Evolutionary conservation across 2,329 filamentous ascomycete species (phyloP).

Genomic region (Penicillium sumatraense): DNA sequence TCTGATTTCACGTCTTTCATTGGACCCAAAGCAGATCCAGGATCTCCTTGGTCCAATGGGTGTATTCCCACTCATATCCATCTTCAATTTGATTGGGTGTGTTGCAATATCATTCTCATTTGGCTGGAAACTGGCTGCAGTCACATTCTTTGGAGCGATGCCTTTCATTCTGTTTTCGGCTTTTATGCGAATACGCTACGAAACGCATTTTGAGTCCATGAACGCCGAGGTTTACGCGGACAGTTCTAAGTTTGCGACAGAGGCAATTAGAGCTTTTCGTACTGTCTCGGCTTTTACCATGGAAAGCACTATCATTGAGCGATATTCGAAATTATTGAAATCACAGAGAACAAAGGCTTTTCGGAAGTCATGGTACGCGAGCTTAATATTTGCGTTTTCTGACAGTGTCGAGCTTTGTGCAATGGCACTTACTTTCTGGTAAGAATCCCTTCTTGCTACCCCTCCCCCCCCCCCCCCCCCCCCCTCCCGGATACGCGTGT

Average conservation of each 20-base stretch:
- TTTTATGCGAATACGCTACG: constrained; percentile 63
- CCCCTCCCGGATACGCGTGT: no score
- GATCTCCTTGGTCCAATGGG: constrained; percentile 55
- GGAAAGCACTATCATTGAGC: constrained; percentile 66
- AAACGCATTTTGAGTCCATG: constrained; percentile 70
- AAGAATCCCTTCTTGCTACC: constrained; percentile 33
- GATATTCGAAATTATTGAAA: constrained; percentile 64
- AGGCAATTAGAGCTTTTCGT: constrained; percentile 73
- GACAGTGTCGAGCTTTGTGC: constrained; percentile 68
- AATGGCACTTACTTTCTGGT: constrained; percentile 67
- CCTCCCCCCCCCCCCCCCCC: no score
- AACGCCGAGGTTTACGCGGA: constrained; percentile 71
- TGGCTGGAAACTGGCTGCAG: constrained; percentile 76
- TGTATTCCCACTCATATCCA: constrained; percentile 60
- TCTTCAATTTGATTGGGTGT: constrained; percentile 69
- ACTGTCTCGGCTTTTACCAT: constrained; percentile 73
- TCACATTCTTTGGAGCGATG: constrained; percentile 64
- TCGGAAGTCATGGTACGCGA: constrained; percentile 64
- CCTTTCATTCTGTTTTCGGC: constrained; percentile 56
- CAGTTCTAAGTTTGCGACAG: constrained; percentile 74
- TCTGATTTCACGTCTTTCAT: constrained; percentile 52
- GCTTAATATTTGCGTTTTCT: constrained; percentile 69
- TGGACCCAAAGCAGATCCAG: constrained; percentile 55
- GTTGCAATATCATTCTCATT: constrained; percentile 71
- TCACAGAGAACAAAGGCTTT: constrained; percentile 65